Percentiles rank a stretch among this genome's conserved stretches.
phyloP scores from a whole-genome alignment of 257 asterid genomes.

The Linderniella brevidens region DNA sequence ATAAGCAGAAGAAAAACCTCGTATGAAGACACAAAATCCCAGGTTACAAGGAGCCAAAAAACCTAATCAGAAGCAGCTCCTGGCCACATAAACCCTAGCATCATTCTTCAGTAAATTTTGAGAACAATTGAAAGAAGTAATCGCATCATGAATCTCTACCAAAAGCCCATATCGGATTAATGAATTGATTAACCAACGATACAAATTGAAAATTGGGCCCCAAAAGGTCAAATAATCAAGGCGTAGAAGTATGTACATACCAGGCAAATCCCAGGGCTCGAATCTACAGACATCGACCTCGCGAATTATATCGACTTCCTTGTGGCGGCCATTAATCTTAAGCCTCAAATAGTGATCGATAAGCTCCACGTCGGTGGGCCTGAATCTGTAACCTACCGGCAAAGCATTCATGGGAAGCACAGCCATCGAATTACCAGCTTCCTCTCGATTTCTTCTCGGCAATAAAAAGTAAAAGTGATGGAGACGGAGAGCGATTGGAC shows the following conservation, averaged over 20 bases:
- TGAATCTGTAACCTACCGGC: slow-evolving; percentile 3
- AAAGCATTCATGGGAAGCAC: slow-evolving; percentile 1
- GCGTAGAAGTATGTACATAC: not conserved
- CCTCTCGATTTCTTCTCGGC: no score
- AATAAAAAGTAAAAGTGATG: no score
- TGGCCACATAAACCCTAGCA: no score
- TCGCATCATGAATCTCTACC: no score
- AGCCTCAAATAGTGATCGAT: slow-evolving; percentile 5
- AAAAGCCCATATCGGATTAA: not conserved
- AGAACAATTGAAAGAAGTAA: no score
- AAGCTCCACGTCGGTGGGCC: slow-evolving; percentile 6
- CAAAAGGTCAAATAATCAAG: no score
- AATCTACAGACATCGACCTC: slow-evolving; percentile 2
- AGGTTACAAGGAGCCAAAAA: no score
- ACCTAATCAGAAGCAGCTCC: no score
- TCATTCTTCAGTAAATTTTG: no score
- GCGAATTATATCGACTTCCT: slow-evolving; percentile 1
- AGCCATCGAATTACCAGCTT: not conserved
- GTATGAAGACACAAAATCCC: no score
- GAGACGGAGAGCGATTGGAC: no score
- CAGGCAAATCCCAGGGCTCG: slow-evolving; percentile 8
- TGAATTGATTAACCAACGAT: not conserved
- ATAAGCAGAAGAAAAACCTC: not conserved
- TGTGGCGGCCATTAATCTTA: slow-evolving; percentile 2
- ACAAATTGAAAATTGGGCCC: not conserved